Percentiles rank a stretch among this genome's conserved stretches.
phyloP scores from a whole-genome alignment of 2,329 filamentous ascomycete genomes.

The Ilyonectria robusta region DNA sequence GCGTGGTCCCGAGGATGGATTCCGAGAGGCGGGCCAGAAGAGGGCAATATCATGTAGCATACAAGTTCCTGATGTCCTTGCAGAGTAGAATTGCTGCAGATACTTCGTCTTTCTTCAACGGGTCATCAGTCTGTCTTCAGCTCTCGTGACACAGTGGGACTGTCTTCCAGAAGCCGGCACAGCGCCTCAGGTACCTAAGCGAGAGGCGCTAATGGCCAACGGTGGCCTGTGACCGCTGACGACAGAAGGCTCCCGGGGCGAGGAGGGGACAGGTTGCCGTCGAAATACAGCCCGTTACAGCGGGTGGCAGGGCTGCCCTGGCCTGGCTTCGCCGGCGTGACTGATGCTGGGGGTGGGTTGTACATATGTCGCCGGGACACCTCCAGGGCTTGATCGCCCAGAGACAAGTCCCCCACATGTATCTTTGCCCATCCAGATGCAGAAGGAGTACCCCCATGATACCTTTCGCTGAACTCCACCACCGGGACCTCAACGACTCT shows the following conservation, averaged over 20 bases:
- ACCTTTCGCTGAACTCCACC: slow-evolving; percentile 19
- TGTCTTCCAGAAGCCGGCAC: slow-evolving; percentile 37
- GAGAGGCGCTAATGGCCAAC: slow-evolving; percentile 8
- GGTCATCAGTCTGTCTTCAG: slow-evolving; percentile 2
- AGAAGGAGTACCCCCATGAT: slow-evolving; percentile 15
- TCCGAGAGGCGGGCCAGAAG: slow-evolving; percentile 1
- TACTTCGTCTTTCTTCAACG: not conserved
- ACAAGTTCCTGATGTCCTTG: not conserved
- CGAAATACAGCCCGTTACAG: slow-evolving; percentile 14
- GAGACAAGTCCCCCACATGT: slow-evolving; percentile 13
- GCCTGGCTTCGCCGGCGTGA: slow-evolving; percentile 9
- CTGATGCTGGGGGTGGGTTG: slow-evolving; percentile 8
- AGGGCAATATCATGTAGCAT: not conserved
- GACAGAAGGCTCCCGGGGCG: not conserved
- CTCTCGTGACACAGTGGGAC: slow-evolving; percentile 25
- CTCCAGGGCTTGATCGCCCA: slow-evolving; percentile 22
- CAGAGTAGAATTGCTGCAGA: slow-evolving; percentile 1
- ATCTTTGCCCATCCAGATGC: not conserved
- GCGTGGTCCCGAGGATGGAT: slow-evolving; percentile 11
- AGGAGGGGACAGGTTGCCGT: slow-evolving; percentile 4
- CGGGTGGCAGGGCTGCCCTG: slow-evolving; percentile 19
- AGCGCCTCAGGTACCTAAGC: slow-evolving; percentile 11
- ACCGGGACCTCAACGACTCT: slow-evolving; percentile 20
- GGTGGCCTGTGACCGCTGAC: slow-evolving; percentile 11
- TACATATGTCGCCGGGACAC: slow-evolving; percentile 3